These are phyloP conservation scores for Sporothrix brasiliensis DNA, from an alignment of 2,329 filamentous ascomycete genomes.

Conservation along the genomic window DNA sequence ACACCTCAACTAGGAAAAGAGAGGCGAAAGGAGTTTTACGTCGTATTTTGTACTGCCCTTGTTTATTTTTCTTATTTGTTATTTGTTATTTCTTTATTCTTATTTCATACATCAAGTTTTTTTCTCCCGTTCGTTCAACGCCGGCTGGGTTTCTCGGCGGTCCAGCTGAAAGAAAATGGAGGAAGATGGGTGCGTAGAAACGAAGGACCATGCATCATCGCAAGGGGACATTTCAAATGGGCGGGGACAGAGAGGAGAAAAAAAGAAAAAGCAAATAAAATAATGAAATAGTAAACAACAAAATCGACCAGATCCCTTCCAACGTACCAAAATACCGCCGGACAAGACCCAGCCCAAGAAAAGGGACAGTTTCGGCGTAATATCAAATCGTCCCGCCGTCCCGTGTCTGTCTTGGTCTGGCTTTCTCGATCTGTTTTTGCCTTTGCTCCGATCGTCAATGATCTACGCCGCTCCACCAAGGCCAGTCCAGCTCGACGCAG, in stretches of 20 bases:
- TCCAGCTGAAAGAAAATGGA: no score
- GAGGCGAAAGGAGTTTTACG: constrained; percentile 14
- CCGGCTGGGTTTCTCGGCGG: no score
- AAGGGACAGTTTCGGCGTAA: constrained; percentile 15
- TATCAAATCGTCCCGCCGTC: constrained; percentile 20
- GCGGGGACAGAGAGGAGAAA: neutral
- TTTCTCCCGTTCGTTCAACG: no score
- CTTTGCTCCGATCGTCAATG: neutral
- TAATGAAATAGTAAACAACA: neutral
- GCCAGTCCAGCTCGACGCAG: no score
- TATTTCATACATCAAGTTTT: no score
- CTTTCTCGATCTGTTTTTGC: neutral
- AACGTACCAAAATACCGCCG: neutral
- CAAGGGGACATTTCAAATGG: no score
- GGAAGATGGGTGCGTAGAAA: neutral
- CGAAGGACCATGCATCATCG: neutral
- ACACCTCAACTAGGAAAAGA: constrained; percentile 8
- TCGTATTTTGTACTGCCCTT: neutral
- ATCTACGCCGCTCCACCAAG: neutral
- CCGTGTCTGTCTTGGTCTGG: neutral
- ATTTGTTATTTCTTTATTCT: no score
- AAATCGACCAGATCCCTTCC: neutral
- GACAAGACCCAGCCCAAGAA: neutral
- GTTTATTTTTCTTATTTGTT: neutral
- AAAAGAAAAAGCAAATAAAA: no score